A percentile compares a stretch with the other conserved stretches of the same genome.
These are phyloP conservation scores for Lichtheimia ramosa DNA, from an alignment of 371 early-diverging fungal species.

Conservation along the genomic window DNA sequence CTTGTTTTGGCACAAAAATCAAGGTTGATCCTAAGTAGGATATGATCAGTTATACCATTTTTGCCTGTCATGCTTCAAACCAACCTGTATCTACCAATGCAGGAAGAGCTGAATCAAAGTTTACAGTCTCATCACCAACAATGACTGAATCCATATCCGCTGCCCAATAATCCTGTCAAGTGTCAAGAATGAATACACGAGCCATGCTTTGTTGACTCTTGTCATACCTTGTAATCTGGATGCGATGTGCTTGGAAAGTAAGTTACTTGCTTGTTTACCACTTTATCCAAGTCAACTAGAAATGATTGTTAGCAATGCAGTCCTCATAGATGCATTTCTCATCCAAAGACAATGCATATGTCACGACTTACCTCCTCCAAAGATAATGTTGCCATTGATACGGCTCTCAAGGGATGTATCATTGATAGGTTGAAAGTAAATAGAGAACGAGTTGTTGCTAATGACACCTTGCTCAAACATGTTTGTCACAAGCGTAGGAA, in stretches of 20 bases:
- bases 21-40: slow-evolving; percentile 34
- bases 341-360: not conserved
- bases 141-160: slow-evolving; percentile 30
- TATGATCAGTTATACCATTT: not conserved
- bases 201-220: not conserved
- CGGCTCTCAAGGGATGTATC: slow-evolving; percentile 8
- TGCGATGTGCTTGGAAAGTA: slow-evolving; percentile 28
- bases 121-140: slow-evolving; percentile 17
- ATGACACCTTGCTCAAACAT: slow-evolving; percentile 34
- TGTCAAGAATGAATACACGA: not conserved
- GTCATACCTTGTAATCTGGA: slow-evolving; percentile 20
- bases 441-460: slow-evolving; percentile 34
- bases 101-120: slow-evolving; percentile 8
- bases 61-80: not conserved
- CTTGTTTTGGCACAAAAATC: slow-evolving; percentile 28
- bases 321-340: not conserved
- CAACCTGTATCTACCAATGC: slow-evolving; percentile 43
- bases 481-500: slow-evolving; percentile 37
- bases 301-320: no score
- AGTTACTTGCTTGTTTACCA: slow-evolving; percentile 19
- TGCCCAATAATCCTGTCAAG: slow-evolving; percentile 45
- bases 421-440: slow-evolving; percentile 35
- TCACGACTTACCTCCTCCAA: slow-evolving; percentile 34
- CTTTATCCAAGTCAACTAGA: slow-evolving; percentile 24
- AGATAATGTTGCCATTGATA: slow-evolving; percentile 41